A percentile compares a stretch with the other conserved stretches of the same genome.
Conservation (phyloP, 139 green algal species). For the Picochlorum sp. region DNA sequence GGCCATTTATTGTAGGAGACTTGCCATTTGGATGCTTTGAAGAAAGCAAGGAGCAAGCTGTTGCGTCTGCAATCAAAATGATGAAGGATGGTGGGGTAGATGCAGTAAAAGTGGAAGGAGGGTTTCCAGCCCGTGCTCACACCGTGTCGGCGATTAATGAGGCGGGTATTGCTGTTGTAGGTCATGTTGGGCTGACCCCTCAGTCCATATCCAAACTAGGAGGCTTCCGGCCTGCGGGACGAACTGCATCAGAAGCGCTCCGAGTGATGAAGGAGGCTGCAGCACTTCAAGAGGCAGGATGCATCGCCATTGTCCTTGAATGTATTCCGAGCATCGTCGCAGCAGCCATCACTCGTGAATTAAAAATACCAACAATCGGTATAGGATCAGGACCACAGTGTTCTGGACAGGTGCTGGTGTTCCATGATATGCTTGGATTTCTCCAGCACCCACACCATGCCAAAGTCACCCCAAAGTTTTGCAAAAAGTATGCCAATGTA, state of each 20-base stretch:
- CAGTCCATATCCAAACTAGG: constrained; percentile 63
- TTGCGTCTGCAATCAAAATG: constrained; percentile 70
- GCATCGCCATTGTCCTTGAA: constrained; percentile 92
- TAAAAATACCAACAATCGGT: constrained; percentile 94
- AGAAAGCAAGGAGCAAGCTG: constrained; percentile 46
- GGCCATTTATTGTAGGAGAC: constrained; percentile 64
- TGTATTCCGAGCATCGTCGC: constrained; percentile 85
- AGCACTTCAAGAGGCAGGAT: constrained; percentile 77
- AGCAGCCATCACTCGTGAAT: constrained; percentile 69
- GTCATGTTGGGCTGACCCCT: constrained; percentile 91
- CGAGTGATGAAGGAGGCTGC: constrained; percentile 55
- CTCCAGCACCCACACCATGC: constrained; percentile 95
- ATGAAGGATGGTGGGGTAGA: constrained; percentile 96
- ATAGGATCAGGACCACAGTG: constrained; percentile 81
- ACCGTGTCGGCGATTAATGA: constrained; percentile 73
- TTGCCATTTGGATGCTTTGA: constrained; percentile 92
- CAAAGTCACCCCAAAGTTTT: constrained; percentile 98
- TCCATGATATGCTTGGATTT: constrained; percentile 98
- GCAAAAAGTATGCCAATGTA: constrained; percentile 90
- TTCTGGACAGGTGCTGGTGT: constrained; percentile 96
- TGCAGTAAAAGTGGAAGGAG: constrained; percentile 94
- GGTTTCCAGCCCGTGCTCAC: constrained; percentile 45
- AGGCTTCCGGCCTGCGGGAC: constrained; percentile 88
- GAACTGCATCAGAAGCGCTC: constrained; percentile 62
- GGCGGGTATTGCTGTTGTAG: constrained; percentile 95